Evolutionary conservation across 345 rosid species (phyloP).

Genomic region (Schrenkiella parvula): DNA sequence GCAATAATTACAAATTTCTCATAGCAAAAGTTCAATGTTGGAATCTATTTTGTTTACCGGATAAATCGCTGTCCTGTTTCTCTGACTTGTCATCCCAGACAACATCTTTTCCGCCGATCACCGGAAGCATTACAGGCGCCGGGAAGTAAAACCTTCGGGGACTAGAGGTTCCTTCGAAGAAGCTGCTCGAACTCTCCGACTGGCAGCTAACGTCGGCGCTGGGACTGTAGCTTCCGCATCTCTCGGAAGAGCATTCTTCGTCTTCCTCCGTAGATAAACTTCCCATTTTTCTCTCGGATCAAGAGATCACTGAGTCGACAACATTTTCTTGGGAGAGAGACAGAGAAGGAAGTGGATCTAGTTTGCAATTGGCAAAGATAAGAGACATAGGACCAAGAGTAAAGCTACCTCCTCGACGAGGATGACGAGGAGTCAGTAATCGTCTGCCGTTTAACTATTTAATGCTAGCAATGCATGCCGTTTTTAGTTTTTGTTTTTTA

Average conservation of each 20-base stretch:
- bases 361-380: not conserved
- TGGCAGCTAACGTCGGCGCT: constrained; percentile 92
- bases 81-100: constrained; percentile 62
- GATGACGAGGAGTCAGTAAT: not conserved
- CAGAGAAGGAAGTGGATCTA: constrained; percentile 13
- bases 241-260: constrained; percentile 59
- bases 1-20: not conserved
- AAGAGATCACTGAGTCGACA: constrained; percentile 5
- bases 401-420: not conserved
- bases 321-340: not conserved
- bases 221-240: constrained; percentile 87
- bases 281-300: constrained; percentile 45
- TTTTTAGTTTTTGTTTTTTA: not conserved
- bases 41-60: constrained; percentile 44
- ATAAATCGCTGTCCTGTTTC: constrained; percentile 54
- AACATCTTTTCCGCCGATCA: constrained; percentile 54
- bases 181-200: constrained; percentile 89
- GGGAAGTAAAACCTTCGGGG: constrained; percentile 59
- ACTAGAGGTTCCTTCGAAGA: constrained; percentile 66
- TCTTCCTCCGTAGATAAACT: constrained; percentile 67
- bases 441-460: not conserved
- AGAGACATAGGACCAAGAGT: not conserved
- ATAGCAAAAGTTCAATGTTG: not conserved
- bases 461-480: not conserved
- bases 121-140: constrained; percentile 54